Percentiles rank a stretch among this genome's conserved stretches.
Conservation (phyloP, 2,329 filamentous ascomycete genomes). For the Fusarium duplospermum region DNA sequence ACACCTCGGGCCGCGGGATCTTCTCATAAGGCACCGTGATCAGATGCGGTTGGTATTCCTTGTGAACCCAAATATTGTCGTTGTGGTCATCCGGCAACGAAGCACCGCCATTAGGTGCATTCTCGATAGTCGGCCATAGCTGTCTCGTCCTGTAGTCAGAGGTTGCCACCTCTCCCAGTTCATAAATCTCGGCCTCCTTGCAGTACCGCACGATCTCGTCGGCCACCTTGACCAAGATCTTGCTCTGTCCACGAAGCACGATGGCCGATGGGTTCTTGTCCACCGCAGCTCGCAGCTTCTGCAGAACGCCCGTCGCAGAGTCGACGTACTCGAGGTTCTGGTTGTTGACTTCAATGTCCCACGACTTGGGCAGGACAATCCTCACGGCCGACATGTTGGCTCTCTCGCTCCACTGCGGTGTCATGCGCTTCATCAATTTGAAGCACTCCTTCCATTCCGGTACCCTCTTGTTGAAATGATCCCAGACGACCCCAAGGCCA, state of each 20-base stretch:
- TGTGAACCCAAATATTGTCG: constrained; percentile 51
- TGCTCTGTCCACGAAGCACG: constrained; percentile 48
- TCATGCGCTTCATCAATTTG: constrained; percentile 51
- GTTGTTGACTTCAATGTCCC: constrained; percentile 50
- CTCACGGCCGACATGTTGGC: constrained; percentile 51
- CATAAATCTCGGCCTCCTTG: constrained; percentile 49
- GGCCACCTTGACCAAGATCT: constrained; percentile 48
- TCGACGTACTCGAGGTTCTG: constrained; percentile 50
- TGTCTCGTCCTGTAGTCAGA: constrained; percentile 51
- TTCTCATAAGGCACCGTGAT: constrained; percentile 52
- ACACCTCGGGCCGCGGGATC: constrained; percentile 52
- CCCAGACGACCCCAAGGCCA: constrained; percentile 50
- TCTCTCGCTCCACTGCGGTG: constrained; percentile 47
- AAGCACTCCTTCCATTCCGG: constrained; percentile 57
- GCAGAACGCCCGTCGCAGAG: constrained; percentile 48
- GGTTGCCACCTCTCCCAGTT: constrained; percentile 51
- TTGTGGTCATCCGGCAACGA: constrained; percentile 35
- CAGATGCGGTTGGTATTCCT: constrained; percentile 47
- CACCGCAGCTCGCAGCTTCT: constrained; percentile 48
- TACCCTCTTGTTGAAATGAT: constrained; percentile 42
- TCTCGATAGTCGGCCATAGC: constrained; percentile 51
- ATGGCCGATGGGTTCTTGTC: constrained; percentile 49
- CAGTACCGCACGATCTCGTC: constrained; percentile 49
- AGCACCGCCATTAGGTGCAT: constrained; percentile 40
- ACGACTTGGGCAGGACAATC: constrained; percentile 50